phyloP scores from a whole-genome alignment of 2,329 filamentous ascomycete genomes.

The Verticillium albo-atrum region DNA sequence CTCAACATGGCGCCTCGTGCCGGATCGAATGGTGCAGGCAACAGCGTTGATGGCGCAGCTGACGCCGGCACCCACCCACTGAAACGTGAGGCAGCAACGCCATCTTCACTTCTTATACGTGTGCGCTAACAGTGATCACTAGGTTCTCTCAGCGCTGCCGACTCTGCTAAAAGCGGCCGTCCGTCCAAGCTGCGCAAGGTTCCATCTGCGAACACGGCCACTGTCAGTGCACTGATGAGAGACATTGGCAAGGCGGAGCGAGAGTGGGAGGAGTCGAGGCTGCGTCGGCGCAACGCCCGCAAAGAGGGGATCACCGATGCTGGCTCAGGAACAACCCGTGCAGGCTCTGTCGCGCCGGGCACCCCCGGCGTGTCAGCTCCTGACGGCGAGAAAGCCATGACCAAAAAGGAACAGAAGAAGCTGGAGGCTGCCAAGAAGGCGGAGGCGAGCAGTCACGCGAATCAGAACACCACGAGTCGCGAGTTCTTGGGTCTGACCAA shows the following conservation, averaged over 20 bases:
- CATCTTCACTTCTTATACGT: not conserved
- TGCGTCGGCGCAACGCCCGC: slow-evolving; percentile 63
- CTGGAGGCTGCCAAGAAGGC: slow-evolving; percentile 71
- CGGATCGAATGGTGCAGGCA: slow-evolving; percentile 16
- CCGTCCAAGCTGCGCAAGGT: slow-evolving; percentile 43
- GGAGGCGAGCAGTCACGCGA: slow-evolving; percentile 73
- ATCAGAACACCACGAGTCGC: slow-evolving; percentile 78
- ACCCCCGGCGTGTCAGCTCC: slow-evolving; percentile 60
- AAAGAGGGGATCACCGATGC: slow-evolving; percentile 51
- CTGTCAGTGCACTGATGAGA: slow-evolving; percentile 49
- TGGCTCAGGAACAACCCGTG: slow-evolving; percentile 41
- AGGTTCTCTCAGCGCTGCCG: slow-evolving; percentile 26
- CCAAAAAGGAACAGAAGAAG: slow-evolving; percentile 82
- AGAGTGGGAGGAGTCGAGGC: slow-evolving; percentile 66
- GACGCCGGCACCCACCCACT: slow-evolving; percentile 49
- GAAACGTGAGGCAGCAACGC: slow-evolving; percentile 51
- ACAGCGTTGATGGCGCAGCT: slow-evolving; percentile 38
- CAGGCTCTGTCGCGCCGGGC: slow-evolving; percentile 53
- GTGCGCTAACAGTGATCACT: slow-evolving; percentile 6
- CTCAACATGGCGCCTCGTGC: slow-evolving; percentile 28
- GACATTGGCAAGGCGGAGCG: slow-evolving; percentile 62
- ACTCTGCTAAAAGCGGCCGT: slow-evolving; percentile 33
- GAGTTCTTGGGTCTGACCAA: slow-evolving; percentile 65
- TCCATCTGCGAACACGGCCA: slow-evolving; percentile 36
- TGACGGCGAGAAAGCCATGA: slow-evolving; percentile 63